A percentile compares a stretch with the other conserved stretches of the same genome.
phyloP scores from a whole-genome alignment of 2,329 filamentous ascomycete species.

The Cryphonectria parasitica region DNA sequence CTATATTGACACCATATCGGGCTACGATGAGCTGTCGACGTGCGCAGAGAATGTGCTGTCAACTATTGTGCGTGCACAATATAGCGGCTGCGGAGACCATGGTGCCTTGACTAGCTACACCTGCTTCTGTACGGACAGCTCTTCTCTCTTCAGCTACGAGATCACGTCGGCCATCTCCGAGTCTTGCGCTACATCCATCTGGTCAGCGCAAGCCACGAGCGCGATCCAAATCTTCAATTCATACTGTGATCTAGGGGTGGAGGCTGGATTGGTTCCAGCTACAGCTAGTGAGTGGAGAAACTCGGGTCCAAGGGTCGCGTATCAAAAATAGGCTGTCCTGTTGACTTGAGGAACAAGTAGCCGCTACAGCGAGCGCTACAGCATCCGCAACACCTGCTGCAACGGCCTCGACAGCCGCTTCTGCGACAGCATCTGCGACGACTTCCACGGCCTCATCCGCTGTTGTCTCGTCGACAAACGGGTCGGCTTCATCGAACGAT shows the following conservation, averaged over 20 bases:
- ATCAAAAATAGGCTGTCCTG: neutral
- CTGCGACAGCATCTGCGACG: constrained; percentile 1
- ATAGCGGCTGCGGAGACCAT: constrained; percentile 30
- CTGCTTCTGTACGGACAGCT: constrained; percentile 32
- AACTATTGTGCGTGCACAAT: constrained; percentile 29
- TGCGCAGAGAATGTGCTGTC: constrained; percentile 30
- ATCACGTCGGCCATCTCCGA: constrained; percentile 22
- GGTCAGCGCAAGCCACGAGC: constrained; percentile 10
- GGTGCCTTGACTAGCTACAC: constrained; percentile 28
- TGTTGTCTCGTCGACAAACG: neutral
- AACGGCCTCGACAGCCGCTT: neutral
- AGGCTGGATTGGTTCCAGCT: constrained; percentile 10
- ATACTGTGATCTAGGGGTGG: constrained; percentile 21
- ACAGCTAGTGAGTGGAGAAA: neutral
- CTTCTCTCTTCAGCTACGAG: constrained; percentile 22
- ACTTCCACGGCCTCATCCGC: neutral
- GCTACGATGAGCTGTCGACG: constrained; percentile 25
- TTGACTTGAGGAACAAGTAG: neutral
- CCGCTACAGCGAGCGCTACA: neutral
- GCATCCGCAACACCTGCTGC: neutral
- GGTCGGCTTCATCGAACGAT: neutral
- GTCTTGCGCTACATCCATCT: constrained; percentile 11
- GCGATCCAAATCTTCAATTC: constrained; percentile 15
- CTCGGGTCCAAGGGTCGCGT: neutral
- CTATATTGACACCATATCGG: constrained; percentile 23